These are phyloP conservation scores for Stephania cephalantha DNA, from an alignment of 164 flowering plant genomes.

Conservation along the genomic window DNA sequence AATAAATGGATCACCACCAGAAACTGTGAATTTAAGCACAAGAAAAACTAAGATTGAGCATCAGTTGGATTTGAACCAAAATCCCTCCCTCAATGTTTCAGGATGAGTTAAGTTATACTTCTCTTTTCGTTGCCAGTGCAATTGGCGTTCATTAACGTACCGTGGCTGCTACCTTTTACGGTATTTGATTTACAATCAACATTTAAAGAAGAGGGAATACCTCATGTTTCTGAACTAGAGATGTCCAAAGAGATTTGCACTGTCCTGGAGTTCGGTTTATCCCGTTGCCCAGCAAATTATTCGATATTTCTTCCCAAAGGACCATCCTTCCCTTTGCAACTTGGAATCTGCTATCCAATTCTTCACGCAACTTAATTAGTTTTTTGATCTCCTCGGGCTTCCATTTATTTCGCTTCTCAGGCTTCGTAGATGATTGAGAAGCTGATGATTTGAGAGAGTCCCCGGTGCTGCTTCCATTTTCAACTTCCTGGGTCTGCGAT, in stretches of 20 bases:
- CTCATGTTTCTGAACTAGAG: slow-evolving; percentile 80
- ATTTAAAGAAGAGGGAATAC: slow-evolving; percentile 32
- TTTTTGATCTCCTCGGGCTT: slow-evolving; percentile 76
- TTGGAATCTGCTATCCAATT: slow-evolving; percentile 63
- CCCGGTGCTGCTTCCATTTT: slow-evolving; percentile 24
- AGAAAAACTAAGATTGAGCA: background rate
- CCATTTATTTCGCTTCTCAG: slow-evolving; percentile 72
- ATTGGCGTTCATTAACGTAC: background rate
- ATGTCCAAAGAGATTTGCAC: slow-evolving; percentile 94
- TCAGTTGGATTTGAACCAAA: background rate
- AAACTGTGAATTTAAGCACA: background rate
- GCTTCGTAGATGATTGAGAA: slow-evolving; percentile 36
- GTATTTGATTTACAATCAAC: background rate
- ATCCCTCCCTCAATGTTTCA: background rate
- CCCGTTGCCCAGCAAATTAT: slow-evolving; percentile 43
- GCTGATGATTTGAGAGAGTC: slow-evolving; percentile 19
- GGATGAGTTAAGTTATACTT: too few species aligned
- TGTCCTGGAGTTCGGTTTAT: slow-evolving; percentile 65
- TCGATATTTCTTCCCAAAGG: slow-evolving; percentile 91
- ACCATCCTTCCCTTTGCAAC: slow-evolving; percentile 84
- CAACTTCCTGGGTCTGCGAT: slow-evolving; percentile 19
- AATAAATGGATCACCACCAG: background rate
- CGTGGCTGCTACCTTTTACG: background rate
- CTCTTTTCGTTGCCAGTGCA: background rate
- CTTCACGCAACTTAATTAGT: slow-evolving; percentile 68